These are phyloP conservation scores for Aspergillus ochraceus DNA, from an alignment of 2,329 filamentous ascomycete species.

Conservation along the genomic window DNA sequence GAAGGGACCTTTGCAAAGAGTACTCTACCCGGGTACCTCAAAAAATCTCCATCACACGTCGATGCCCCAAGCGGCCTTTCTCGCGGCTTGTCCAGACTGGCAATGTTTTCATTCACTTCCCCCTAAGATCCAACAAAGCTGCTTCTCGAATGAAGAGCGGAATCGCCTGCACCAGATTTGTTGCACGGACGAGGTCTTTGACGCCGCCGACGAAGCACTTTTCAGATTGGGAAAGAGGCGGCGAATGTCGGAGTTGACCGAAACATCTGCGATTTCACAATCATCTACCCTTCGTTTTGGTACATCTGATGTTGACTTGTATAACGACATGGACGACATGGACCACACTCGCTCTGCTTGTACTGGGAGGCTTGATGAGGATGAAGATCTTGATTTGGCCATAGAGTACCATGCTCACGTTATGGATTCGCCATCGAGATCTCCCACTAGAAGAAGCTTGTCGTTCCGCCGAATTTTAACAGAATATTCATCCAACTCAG, in stretches of 20 bases:
- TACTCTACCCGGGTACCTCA: constrained; percentile 9
- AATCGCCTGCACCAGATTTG: constrained; percentile 56
- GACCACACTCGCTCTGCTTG: constrained; percentile 63
- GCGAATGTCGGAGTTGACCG: constrained; percentile 32
- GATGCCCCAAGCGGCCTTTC: constrained; percentile 37
- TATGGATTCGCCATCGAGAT: constrained; percentile 45
- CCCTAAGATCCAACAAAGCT: constrained; percentile 68
- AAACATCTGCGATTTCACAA: constrained; percentile 12
- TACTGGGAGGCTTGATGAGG: constrained; percentile 73
- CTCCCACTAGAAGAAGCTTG: constrained; percentile 49
- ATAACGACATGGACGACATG: constrained; percentile 50
- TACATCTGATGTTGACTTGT: constrained; percentile 26
- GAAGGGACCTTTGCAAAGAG: constrained; percentile 18
- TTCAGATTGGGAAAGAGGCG: constrained; percentile 46
- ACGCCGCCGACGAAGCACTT: constrained; percentile 60
- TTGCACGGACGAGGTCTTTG: constrained; percentile 54
- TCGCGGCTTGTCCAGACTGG: constrained; percentile 56
- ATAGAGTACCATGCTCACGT: constrained; percentile 69
- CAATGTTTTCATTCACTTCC: constrained; percentile 70
- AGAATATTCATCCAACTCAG: constrained; percentile 65
- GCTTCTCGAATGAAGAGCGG: constrained; percentile 73
- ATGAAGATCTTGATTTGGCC: constrained; percentile 68
- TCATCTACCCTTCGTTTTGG: constrained; percentile 27
- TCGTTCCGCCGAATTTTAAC: constrained; percentile 69
- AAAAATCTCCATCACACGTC: constrained; percentile 36